These are phyloP conservation scores for Multifurca ochricompacta DNA, from an alignment of 768 basidiomycete species.

Conservation along the genomic window DNA sequence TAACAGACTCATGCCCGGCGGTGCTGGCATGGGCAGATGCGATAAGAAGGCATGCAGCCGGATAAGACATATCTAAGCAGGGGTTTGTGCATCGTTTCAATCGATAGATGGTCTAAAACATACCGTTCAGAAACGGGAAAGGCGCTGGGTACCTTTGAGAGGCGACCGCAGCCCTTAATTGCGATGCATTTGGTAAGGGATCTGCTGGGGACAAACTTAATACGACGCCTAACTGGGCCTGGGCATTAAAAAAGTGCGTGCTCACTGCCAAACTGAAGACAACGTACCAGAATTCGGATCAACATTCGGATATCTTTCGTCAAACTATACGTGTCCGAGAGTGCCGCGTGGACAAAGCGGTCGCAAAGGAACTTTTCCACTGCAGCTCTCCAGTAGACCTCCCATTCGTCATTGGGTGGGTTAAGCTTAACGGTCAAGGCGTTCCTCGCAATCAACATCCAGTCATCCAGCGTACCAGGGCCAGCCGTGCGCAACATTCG, in stretches of 20 bases:
- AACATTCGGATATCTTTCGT: slow-evolving; percentile 54
- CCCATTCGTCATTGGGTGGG: slow-evolving; percentile 46
- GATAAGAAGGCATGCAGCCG: slow-evolving; percentile 74
- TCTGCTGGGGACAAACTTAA: slow-evolving; percentile 39
- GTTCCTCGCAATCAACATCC: slow-evolving; percentile 41
- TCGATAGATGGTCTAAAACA: slow-evolving; percentile 19
- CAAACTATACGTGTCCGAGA: slow-evolving; percentile 56
- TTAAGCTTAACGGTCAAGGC: slow-evolving; percentile 35
- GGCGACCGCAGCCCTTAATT: slow-evolving; percentile 36
- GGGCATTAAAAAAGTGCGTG: background rate
- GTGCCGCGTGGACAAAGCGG: slow-evolving; percentile 33
- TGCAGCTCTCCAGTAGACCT: slow-evolving; percentile 43
- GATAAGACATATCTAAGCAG: slow-evolving; percentile 60
- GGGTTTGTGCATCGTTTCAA: slow-evolving; percentile 4
- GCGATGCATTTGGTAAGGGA: slow-evolving; percentile 45
- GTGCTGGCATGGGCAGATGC: slow-evolving; percentile 72
- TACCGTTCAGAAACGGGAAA: slow-evolving; percentile 50
- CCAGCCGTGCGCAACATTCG: slow-evolving; percentile 75
- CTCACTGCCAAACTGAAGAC: background rate
- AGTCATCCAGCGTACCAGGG: slow-evolving; percentile 41
- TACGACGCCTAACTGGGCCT: slow-evolving; percentile 36
- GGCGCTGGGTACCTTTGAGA: slow-evolving; percentile 50
- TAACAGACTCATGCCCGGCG: slow-evolving; percentile 72
- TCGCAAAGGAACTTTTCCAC: slow-evolving; percentile 54
- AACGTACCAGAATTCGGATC: slow-evolving; percentile 51